Conservation (phyloP, 345 rosid species). For the Tarenaya hassleriana region DNA sequence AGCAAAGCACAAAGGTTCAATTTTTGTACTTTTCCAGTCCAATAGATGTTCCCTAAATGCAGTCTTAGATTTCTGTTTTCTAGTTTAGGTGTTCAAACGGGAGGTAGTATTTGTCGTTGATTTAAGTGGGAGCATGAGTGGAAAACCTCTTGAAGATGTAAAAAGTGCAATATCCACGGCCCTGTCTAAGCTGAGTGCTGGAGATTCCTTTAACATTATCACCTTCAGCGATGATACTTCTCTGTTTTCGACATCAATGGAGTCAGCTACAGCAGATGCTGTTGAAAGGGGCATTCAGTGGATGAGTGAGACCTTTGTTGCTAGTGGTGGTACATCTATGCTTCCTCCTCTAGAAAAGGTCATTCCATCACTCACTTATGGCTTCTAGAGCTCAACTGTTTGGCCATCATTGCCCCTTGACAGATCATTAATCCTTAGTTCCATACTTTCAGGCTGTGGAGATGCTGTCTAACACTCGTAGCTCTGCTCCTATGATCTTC, state of each 20-base stretch:
- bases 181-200: constrained; percentile 51
- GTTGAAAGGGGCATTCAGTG: constrained; percentile 62
- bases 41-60: neutral
- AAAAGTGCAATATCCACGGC: constrained; percentile 54
- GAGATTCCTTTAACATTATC: constrained; percentile 77
- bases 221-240: constrained; percentile 66
- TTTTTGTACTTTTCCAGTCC: neutral
- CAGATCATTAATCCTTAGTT: constrained; percentile 9
- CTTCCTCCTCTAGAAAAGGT: constrained; percentile 74
- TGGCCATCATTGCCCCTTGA: neutral
- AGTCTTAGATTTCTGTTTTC: constrained; percentile 11
- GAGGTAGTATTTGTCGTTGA: constrained; percentile 79
- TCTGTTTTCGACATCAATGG: constrained; percentile 61
- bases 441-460: constrained; percentile 77
- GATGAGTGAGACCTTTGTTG: constrained; percentile 55
- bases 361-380: constrained; percentile 14
- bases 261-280: constrained; percentile 50
- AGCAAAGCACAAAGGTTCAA: constrained; percentile 50
- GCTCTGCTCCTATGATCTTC: constrained; percentile 68
- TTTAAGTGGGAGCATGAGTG: constrained; percentile 84
- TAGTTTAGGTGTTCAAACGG: constrained; percentile 58
- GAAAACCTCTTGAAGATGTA: constrained; percentile 62
- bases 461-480: constrained; percentile 52
- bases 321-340: constrained; percentile 65
- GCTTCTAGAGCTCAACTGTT: neutral